Conservation (phyloP, 2,329 filamentous ascomycete species). For the Sclerotinia sclerotiorum region DNA sequence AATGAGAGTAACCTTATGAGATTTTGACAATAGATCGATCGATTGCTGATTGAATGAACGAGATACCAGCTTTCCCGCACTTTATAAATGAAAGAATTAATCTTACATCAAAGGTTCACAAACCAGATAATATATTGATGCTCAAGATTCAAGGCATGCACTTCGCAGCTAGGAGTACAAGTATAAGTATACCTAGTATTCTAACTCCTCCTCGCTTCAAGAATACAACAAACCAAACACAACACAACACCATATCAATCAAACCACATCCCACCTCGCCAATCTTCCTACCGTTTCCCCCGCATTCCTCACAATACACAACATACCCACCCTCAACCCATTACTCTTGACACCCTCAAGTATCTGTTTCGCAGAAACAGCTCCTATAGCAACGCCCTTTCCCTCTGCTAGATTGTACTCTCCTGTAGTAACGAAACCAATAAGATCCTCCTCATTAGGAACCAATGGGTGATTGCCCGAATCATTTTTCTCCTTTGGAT, state of each 20-base stretch:
- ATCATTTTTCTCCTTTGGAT: constrained; percentile 38
- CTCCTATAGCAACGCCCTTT: constrained; percentile 72
- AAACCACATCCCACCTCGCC: constrained; percentile 66
- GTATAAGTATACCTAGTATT: background rate
- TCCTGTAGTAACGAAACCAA: constrained; percentile 89
- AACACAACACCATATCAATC: background rate
- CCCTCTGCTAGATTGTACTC: constrained; percentile 79
- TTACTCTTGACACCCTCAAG: constrained; percentile 43
- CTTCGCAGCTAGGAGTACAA: background rate
- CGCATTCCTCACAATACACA: constrained; percentile 80
- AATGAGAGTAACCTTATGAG: too few species aligned
- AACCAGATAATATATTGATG: too few species aligned
- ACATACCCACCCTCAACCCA: constrained; percentile 45
- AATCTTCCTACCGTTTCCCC: constrained; percentile 79
- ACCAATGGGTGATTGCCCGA: constrained; percentile 60
- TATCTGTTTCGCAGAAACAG: constrained; percentile 61
- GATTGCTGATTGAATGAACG: too few species aligned
- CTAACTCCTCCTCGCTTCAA: too few species aligned
- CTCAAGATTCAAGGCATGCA: background rate
- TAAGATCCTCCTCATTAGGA: constrained; percentile 72
- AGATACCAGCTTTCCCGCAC: too few species aligned
- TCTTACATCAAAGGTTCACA: too few species aligned
- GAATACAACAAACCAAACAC: background rate
- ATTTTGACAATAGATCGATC: too few species aligned
- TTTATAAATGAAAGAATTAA: too few species aligned